phyloP scores from a whole-genome alignment of 78 protist species.

The Planoprotostelium fungivorum region DNA sequence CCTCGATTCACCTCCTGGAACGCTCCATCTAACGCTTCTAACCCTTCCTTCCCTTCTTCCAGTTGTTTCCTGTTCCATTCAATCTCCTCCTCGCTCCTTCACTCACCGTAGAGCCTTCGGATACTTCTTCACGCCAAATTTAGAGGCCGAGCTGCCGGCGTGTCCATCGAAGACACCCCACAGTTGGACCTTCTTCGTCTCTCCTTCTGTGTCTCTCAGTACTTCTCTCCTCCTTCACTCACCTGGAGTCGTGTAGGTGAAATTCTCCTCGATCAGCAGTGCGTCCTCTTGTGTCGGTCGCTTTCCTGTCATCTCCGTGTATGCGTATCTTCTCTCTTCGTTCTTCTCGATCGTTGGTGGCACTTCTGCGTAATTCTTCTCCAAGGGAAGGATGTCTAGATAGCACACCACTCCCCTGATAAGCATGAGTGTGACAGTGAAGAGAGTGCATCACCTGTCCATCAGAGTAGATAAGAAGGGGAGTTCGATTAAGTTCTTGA shows the following conservation, averaged over 20 bases:
- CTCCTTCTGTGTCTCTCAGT: background rate
- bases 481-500: background rate
- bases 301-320: background rate
- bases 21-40: background rate
- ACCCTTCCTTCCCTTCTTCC: background rate
- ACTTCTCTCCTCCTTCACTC: background rate
- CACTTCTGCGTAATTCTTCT: background rate
- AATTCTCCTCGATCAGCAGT: background rate
- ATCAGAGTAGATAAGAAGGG: background rate
- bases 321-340: background rate
- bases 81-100: background rate
- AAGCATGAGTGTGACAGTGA: no score
- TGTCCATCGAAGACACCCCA: background rate
- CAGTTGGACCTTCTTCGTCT: background rate
- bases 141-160: background rate
- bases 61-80: background rate
- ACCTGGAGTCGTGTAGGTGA: background rate
- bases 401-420: background rate
- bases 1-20: background rate
- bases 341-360: background rate
- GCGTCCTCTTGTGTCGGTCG: background rate
- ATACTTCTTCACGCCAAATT: background rate
- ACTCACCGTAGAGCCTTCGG: background rate
- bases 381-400: background rate
- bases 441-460: background rate